Evolutionary conservation across 495 filamentous ascomycete genomes (phyloP), one percentile per base, ranked within the genome.

Genomic region (Barbatosphaeria neglecta): DNA sequence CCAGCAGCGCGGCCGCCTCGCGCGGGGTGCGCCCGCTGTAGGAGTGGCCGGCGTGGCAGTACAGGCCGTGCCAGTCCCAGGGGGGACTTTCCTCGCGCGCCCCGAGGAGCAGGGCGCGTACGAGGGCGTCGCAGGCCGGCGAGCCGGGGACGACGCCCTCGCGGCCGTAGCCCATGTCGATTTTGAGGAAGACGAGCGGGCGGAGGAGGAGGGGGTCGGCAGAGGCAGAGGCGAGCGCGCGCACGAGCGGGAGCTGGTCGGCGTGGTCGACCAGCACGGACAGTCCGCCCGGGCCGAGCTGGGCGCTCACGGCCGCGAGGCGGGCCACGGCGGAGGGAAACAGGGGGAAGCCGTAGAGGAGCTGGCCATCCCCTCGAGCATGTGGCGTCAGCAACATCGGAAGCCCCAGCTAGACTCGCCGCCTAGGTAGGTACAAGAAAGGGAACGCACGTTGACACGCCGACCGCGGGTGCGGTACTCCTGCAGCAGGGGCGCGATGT

Each of bases 341-440:
- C 15, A 87, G 61, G 1, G 88, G 87, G 44, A 93, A 75, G 45
- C 80, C 80, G 59, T 90, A 87, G 22, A 93, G 77, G 24, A 92
- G 60, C 76, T 84, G 43, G n/a, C n/a, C n/a, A n/a, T n/a, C n/a
- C n/a, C n/a, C n/a, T n/a, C n/a, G n/a, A n/a, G n/a, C n/a, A n/a
- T n/a, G n/a, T n/a, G n/a, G n/a, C n/a, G n/a, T n/a, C n/a, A n/a
- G n/a, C n/a, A n/a, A n/a, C n/a, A n/a, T n/a, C n/a, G n/a, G n/a
- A n/a, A n/a, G n/a, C n/a, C n/a, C n/a, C n/a, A n/a, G n/a, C n/a
- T n/a, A n/a, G n/a, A n/a, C n/a, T n/a, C n/a, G n/a, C n/a, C n/a
- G n/a, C n/a, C n/a, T n/a, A n/a, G n/a, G n/a, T n/a, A n/a, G n/a
- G n/a, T n/a, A n/a, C n/a, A 42, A 18, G 9, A 15, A 35, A 18